Conservation (phyloP, 2,329 filamentous ascomycete genomes). For the Coniella vitis region DNA sequence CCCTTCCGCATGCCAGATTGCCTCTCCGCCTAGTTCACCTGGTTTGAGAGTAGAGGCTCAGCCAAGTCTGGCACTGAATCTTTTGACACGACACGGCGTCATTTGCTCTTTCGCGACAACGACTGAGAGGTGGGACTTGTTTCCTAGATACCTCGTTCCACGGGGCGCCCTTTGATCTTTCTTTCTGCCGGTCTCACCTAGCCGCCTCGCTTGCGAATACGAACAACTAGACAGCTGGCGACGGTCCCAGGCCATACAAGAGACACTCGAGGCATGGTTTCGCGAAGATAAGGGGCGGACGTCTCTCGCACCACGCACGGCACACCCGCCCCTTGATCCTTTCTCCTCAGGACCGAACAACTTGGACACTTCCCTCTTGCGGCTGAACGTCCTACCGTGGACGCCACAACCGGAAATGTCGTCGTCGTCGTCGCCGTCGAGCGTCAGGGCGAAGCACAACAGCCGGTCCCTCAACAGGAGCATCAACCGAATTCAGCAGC, state of each 20-base stretch:
- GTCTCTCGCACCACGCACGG: conserved; percentile 14
- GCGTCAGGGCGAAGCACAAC: conserved; percentile 37
- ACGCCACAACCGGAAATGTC: not conserved
- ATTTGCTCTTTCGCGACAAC: not conserved
- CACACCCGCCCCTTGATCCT: conserved; percentile 5
- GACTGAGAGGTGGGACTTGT: not conserved
- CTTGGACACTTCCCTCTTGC: not conserved
- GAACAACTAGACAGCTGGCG: not conserved
- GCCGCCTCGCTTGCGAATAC: not conserved
- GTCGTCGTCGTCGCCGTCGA: conserved; percentile 46
- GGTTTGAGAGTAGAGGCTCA: not conserved
- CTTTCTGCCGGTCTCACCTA: not conserved
- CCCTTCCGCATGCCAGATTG: not conserved
- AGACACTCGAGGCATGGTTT: conserved; percentile 11
- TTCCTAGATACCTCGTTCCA: not conserved
- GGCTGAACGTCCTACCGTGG: not conserved
- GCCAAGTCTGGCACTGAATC: not conserved
- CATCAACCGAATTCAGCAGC: conserved; percentile 35
- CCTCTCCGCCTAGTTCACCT: conserved; percentile 1
- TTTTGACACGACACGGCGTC: not conserved
- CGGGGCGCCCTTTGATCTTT: not conserved
- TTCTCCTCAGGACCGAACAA: not conserved
- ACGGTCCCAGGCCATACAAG: not conserved
- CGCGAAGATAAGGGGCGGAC: conserved; percentile 15
- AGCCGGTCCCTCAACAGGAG: conserved; percentile 39